Evolutionary conservation across 1,139 yeast species (phyloP).

Genomic region (Protomyces pachydermus): DNA sequence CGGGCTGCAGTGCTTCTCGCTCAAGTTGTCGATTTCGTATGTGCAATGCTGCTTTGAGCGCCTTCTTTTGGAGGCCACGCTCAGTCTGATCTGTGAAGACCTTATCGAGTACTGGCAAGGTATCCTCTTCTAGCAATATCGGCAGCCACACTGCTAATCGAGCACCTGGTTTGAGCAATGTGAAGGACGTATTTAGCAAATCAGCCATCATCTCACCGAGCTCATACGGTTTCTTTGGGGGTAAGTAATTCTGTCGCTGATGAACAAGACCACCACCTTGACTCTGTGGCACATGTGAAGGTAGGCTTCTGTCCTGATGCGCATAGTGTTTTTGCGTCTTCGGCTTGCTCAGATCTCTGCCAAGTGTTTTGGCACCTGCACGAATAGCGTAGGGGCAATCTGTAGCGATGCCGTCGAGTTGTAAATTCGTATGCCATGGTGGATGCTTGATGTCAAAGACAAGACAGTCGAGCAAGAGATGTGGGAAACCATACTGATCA

Average conservation of each 20-base stretch:
- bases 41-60: background rate
- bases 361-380: constrained; percentile 90
- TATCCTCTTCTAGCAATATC: constrained; percentile 80
- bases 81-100: background rate
- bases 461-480: constrained; percentile 63
- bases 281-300: constrained; percentile 1
- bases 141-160: constrained; percentile 98
- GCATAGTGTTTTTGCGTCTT: constrained; percentile 1
- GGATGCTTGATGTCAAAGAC: constrained; percentile 95
- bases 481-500: constrained; percentile 60
- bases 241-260: constrained; percentile 74
- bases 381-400: constrained; percentile 98
- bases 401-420: constrained; percentile 76
- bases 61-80: background rate
- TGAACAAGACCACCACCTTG: constrained; percentile 67
- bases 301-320: background rate
- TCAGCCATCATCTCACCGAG: constrained; percentile 72
- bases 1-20: background rate
- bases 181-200: constrained; percentile 43
- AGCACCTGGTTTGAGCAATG: constrained; percentile 43
- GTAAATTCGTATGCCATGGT: constrained; percentile 60
- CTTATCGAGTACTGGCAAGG: constrained; percentile 51
- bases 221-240: constrained; percentile 87
- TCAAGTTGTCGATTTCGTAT: background rate
- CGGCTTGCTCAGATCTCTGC: constrained; percentile 46